A percentile compares a stretch with the other conserved stretches of the same genome.
Conservation (phyloP, 2,329 filamentous ascomycete genomes). For the Dothidotthia symphoricarpi region DNA sequence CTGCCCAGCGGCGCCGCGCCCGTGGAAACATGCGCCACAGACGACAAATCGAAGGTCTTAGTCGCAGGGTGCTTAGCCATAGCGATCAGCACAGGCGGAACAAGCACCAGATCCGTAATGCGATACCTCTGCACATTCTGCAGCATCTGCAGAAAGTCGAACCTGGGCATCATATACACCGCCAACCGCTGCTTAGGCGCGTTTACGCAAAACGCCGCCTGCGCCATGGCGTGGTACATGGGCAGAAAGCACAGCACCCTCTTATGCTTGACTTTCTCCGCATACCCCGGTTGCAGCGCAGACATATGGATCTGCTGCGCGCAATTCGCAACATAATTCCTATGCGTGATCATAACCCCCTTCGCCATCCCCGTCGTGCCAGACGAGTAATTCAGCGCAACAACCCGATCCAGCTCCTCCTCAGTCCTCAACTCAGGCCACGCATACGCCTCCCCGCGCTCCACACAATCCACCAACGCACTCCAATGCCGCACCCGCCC, state of each 20-base stretch:
- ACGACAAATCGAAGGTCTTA: constrained; percentile 66
- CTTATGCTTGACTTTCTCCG: constrained; percentile 44
- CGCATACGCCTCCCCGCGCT: constrained; percentile 56
- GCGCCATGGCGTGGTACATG: constrained; percentile 54
- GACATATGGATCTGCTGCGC: constrained; percentile 56
- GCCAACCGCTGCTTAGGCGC: constrained; percentile 58
- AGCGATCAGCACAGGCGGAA: constrained; percentile 72
- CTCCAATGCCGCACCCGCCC: constrained; percentile 60
- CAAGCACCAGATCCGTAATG: constrained; percentile 65
- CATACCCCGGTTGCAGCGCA: constrained; percentile 51
- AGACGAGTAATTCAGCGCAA: constrained; percentile 75
- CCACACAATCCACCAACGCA: constrained; percentile 50
- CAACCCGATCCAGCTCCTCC: constrained; percentile 53
- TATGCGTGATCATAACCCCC: constrained; percentile 78
- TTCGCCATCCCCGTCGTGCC: constrained; percentile 82
- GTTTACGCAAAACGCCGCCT: constrained; percentile 67
- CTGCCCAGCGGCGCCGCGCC: constrained; percentile 66
- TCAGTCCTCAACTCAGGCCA: constrained; percentile 60
- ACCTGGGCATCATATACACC: constrained; percentile 75
- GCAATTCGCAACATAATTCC: constrained; percentile 71
- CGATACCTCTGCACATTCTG: constrained; percentile 64
- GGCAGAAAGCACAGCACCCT: constrained; percentile 68
- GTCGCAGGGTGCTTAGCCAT: constrained; percentile 69
- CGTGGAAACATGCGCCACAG: constrained; percentile 57
- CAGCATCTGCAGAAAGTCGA: constrained; percentile 72